Base-by-base conservation (phyloP, 1,284 basidiomycete genomes). In the Ceratorhiza oryzae-sativae region DNA sequence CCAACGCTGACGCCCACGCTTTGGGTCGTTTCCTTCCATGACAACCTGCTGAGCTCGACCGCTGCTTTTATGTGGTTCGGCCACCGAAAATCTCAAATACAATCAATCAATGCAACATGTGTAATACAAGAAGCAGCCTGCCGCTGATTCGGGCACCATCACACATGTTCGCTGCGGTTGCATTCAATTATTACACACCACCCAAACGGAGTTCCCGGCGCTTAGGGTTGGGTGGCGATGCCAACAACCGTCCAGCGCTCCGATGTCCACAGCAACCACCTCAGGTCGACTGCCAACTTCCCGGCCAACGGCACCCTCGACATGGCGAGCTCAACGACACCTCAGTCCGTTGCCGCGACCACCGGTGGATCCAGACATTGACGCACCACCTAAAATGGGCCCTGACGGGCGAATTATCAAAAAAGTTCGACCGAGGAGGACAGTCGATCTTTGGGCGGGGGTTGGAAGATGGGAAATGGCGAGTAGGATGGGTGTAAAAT, bases 371-470 rank as follows among this genome's bases (percentile, higher is more conserved):
- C 88, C 91, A 75, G 85, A 90, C 71, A 93, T 95, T 78, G 83
- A 92, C 77, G 91, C 82, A 0, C 84, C 92, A 1, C 89, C 83
- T n/a, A 80, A 80, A 71, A 75, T 77, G 48, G 67, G 80, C 76
- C 34, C 79, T 76, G 93, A 90, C 78, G 91, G 85, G 39, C 94
- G 87, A 81, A 84, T 88, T 4, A 85, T 94, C 75, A 94, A 95
- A 83, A 95, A 95, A 82, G 95, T 94, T 71, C 86, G 95, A 76
- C 95, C 97, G 23, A 84, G 97, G 73, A 83, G 95, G 79, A 98
- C 97, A 15, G 94, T 98, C 13, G 97, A 98, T 81, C 97, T 95
- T 79, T 92, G 92, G 77, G 94, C 94, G 30, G 89, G 90, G 1
- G 85, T 97, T 79, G 91, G 92, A 18, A 86, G 93, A 74, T 97